Percentiles rank a stretch among this genome's conserved stretches.
These are phyloP conservation scores for Aspergillus egyptiacus DNA, from an alignment of 495 filamentous ascomycete species.

Conservation along the genomic window DNA sequence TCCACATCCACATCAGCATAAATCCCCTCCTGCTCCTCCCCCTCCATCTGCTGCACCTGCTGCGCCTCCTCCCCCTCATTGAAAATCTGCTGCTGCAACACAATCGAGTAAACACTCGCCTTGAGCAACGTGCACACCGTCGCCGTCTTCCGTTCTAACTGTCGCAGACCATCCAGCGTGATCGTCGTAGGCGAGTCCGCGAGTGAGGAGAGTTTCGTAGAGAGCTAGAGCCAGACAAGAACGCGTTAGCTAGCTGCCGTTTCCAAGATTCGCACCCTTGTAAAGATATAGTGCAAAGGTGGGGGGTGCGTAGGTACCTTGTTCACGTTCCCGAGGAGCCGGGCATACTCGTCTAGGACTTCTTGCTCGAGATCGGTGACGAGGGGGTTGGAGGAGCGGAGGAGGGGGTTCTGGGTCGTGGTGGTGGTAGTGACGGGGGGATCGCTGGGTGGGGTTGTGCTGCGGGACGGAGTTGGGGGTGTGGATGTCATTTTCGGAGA, in stretches of 20 bases:
- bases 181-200: constrained; percentile 29
- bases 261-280: not conserved
- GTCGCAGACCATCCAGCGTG: constrained; percentile 65
- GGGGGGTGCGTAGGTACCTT: constrained; percentile 46
- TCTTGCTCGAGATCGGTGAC: constrained; percentile 81
- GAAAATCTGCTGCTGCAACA: constrained; percentile 91
- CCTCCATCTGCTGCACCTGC: constrained; percentile 26
- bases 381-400: constrained; percentile 32
- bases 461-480: not conserved
- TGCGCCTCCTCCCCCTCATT: constrained; percentile 47
- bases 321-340: constrained; percentile 84
- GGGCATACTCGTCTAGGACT: constrained; percentile 86
- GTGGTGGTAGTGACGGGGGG: not conserved
- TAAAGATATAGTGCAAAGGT: not conserved
- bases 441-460: constrained; percentile 1
- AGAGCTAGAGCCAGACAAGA: constrained; percentile 23
- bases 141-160: constrained; percentile 88
- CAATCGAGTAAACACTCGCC: constrained; percentile 96
- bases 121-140: constrained; percentile 93
- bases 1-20: constrained; percentile 20
- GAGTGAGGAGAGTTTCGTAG: constrained; percentile 34
- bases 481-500: constrained; percentile 7
- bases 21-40: constrained; percentile 24
- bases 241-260: not conserved
- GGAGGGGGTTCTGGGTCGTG: constrained; percentile 35